A percentile compares a stretch with the other conserved stretches of the same genome.
phyloP scores from a whole-genome alignment of 148 eudicot genomes.

The Arctostaphylos glauca region DNA sequence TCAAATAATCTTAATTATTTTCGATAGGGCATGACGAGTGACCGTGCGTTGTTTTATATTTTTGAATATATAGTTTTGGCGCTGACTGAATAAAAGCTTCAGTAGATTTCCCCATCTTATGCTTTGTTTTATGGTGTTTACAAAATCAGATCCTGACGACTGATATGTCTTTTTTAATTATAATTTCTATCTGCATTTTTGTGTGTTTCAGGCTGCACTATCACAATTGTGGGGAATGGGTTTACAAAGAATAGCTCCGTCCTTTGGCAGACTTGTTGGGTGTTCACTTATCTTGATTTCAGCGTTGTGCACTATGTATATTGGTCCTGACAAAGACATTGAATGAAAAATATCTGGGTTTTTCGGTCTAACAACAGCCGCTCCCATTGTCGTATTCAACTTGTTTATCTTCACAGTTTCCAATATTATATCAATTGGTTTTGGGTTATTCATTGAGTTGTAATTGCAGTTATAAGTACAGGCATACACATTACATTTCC shows the following conservation, averaged over 20 bases:
- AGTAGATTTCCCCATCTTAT: neutral
- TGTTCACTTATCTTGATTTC: conserved; percentile 49
- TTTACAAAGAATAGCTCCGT: conserved; percentile 31
- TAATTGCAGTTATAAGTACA: conserved; percentile 2
- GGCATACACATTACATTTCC: neutral
- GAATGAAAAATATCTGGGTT: conserved; percentile 20
- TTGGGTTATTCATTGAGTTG: neutral
- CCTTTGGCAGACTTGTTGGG: conserved; percentile 49
- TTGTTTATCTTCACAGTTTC: neutral
- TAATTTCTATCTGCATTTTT: neutral
- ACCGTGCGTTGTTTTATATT: neutral
- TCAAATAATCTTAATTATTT: neutral
- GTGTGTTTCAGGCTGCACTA: conserved; percentile 40
- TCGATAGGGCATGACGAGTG: neutral
- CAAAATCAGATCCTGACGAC: neutral
- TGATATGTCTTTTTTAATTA: neutral
- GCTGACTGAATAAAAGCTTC: neutral
- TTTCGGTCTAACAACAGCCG: neutral
- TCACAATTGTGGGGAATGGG: conserved; percentile 47
- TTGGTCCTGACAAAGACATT: conserved; percentile 51
- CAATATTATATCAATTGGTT: neutral
- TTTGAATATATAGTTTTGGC: neutral
- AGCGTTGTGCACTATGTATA: conserved; percentile 42
- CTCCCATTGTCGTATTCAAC: conserved; percentile 18
- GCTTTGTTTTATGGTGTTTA: neutral